Evolutionary conservation across 2,329 filamentous ascomycete species (phyloP).

Genomic region (Rhynchosporium secalis): DNA sequence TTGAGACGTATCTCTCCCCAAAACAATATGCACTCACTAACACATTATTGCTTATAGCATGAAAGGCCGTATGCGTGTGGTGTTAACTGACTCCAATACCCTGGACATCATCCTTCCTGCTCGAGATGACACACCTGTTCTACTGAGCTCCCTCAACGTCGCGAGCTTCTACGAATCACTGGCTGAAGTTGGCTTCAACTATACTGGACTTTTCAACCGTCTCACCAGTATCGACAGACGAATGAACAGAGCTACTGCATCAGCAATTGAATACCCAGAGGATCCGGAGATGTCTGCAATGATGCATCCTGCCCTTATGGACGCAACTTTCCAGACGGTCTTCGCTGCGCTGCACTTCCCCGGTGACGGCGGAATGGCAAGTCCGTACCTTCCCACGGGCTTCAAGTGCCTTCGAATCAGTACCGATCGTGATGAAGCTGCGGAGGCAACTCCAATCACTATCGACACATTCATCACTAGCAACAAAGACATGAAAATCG

Average conservation of each 20-base stretch:
- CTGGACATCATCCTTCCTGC: slow-evolving; percentile 18
- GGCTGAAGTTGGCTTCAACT: slow-evolving; percentile 20
- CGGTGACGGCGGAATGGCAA: slow-evolving; percentile 19
- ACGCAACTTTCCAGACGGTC: slow-evolving; percentile 55
- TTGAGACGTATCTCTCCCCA: too few species aligned
- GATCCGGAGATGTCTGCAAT: slow-evolving; percentile 21
- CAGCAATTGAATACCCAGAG: slow-evolving; percentile 20
- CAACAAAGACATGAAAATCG: slow-evolving; percentile 23
- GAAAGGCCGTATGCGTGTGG: slow-evolving; percentile 19
- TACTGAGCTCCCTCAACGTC: slow-evolving; percentile 17
- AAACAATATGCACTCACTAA: too few species aligned
- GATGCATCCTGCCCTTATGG: slow-evolving; percentile 55
- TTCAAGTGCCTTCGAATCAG: slow-evolving; percentile 22
- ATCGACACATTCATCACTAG: slow-evolving; percentile 21
- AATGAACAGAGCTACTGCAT: slow-evolving; percentile 41
- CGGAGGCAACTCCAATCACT: slow-evolving; percentile 15
- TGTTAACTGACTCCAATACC: slow-evolving; percentile 18
- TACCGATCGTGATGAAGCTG: slow-evolving; percentile 19
- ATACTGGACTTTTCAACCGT: slow-evolving; percentile 18
- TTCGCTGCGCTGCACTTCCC: slow-evolving; percentile 37
- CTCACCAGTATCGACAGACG: slow-evolving; percentile 18
- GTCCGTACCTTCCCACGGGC: slow-evolving; percentile 18
- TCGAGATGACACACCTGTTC: slow-evolving; percentile 13
- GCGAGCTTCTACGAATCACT: slow-evolving; percentile 20
- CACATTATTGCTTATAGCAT: background rate